These are phyloP conservation scores for Cercospora beticola DNA, from an alignment of 2,329 filamentous ascomycete genomes.

Conservation along the genomic window DNA sequence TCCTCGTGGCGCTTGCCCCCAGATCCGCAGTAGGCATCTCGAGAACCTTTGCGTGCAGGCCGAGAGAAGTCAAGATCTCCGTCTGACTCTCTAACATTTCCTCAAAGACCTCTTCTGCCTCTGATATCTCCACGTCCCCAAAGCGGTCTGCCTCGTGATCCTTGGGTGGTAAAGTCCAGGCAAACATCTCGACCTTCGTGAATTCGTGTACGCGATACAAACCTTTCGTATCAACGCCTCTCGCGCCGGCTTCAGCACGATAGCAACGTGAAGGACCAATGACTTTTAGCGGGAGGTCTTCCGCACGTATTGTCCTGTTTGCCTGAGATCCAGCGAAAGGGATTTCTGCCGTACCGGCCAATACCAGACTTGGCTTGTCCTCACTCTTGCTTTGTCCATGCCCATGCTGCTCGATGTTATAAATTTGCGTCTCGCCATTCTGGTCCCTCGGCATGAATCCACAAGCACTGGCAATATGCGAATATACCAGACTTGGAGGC, in stretches of 20 bases:
- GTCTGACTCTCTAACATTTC: slow-evolving; percentile 87
- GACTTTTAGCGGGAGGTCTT: slow-evolving; percentile 70
- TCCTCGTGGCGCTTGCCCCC: slow-evolving; percentile 81
- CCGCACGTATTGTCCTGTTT: slow-evolving; percentile 63
- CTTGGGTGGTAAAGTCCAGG: slow-evolving; percentile 63
- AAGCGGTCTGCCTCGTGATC: slow-evolving; percentile 31
- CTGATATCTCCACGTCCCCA: slow-evolving; percentile 30
- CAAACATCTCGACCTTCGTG: slow-evolving; percentile 97
- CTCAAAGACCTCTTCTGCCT: slow-evolving; percentile 64
- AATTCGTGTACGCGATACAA: slow-evolving; percentile 98
- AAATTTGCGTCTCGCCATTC: slow-evolving; percentile 89
- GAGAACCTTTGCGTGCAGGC: slow-evolving; percentile 80
- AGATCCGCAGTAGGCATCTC: slow-evolving; percentile 91
- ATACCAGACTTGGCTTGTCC: slow-evolving; percentile 67
- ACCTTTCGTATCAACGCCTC: slow-evolving; percentile 88
- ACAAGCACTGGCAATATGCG: slow-evolving; percentile 84
- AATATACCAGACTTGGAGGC: slow-evolving; percentile 88
- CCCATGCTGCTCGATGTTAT: slow-evolving; percentile 64
- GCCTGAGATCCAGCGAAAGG: slow-evolving; percentile 89
- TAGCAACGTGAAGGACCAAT: slow-evolving; percentile 91
- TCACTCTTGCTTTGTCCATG: slow-evolving; percentile 60
- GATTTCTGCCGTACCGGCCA: slow-evolving; percentile 92
- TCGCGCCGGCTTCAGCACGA: slow-evolving; percentile 87
- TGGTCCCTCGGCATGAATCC: slow-evolving; percentile 93
- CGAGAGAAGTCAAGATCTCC: slow-evolving; percentile 74